phyloP scores from a whole-genome alignment of 345 rosid genomes.

The Acer campestre region DNA sequence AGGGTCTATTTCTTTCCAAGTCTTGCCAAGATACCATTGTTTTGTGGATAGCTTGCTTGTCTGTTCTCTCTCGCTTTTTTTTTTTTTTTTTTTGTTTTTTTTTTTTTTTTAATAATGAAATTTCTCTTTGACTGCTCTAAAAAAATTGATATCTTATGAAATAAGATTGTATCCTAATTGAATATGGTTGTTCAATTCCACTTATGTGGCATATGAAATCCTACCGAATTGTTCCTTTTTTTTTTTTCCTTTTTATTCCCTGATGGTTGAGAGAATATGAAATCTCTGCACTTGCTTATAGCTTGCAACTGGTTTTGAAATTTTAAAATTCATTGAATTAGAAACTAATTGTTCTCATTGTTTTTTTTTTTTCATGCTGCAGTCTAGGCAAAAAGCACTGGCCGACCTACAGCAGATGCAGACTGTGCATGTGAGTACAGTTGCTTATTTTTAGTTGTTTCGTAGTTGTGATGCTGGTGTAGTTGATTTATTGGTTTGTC shows the following conservation, averaged over 20 bases:
- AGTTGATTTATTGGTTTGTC: neutral
- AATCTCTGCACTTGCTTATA: neutral
- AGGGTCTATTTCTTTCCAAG: neutral
- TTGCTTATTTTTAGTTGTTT: slow-evolving; percentile 18
- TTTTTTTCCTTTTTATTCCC: neutral
- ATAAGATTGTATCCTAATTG: neutral
- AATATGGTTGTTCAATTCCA: neutral
- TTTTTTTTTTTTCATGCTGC: slow-evolving; percentile 36
- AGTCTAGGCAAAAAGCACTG: slow-evolving; percentile 91
- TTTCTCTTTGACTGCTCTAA: neutral
- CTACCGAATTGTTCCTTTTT: neutral
- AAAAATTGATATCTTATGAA: neutral
- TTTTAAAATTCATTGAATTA: neutral
- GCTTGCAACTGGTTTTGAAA: neutral
- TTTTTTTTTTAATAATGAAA: neutral
- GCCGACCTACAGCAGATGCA: slow-evolving; percentile 81
- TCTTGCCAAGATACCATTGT: neutral
- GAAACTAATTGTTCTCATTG: slow-evolving; percentile 16
- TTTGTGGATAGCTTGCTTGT: neutral
- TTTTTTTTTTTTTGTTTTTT: too few species aligned
- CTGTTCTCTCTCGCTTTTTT: neutral
- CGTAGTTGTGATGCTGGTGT: slow-evolving; percentile 17
- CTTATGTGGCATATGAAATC: neutral
- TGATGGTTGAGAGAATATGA: neutral
- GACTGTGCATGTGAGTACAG: slow-evolving; percentile 63